Percentiles rank a stretch among this genome's conserved stretches.
These are phyloP conservation scores for Murraya koenigii DNA, from an alignment of 345 rosid genomes.

Conservation along the genomic window DNA sequence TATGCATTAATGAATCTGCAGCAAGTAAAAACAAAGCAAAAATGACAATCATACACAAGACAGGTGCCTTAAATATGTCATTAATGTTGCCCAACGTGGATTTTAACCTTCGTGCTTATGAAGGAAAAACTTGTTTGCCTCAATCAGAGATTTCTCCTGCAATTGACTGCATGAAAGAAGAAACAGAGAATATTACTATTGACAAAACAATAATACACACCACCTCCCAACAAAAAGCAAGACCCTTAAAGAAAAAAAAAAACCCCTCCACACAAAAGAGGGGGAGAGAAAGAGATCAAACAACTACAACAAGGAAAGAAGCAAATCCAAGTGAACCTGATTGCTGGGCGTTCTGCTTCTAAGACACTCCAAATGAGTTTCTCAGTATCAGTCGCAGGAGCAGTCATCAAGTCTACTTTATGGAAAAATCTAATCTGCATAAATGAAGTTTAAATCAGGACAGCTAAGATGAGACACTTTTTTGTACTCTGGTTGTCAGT, in stretches of 20 bases:
- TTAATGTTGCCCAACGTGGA: slow-evolving; percentile 5
- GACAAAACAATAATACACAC: slow-evolving; percentile 7
- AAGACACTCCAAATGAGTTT: slow-evolving; percentile 87
- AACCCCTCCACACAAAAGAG: not conserved
- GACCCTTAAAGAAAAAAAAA: not conserved
- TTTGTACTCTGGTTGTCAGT: not conserved
- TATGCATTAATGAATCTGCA: slow-evolving; percentile 90
- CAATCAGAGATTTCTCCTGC: slow-evolving; percentile 70
- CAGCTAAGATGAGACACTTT: not conserved
- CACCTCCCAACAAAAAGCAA: not conserved
- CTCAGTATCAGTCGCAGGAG: slow-evolving; percentile 67
- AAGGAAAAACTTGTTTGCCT: slow-evolving; percentile 75
- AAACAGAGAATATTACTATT: not conserved
- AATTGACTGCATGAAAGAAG: slow-evolving; percentile 55
- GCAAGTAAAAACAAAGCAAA: slow-evolving; percentile 1
- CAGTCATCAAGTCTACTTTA: slow-evolving; percentile 52
- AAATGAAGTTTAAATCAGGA: slow-evolving; percentile 13
- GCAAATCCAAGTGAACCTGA: slow-evolving; percentile 49
- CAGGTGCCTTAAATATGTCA: not conserved
- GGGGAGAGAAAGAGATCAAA: not conserved
- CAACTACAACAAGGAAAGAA: not conserved
- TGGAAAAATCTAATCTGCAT: slow-evolving; percentile 85
- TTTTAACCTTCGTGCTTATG: slow-evolving; percentile 65
- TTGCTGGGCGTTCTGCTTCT: slow-evolving; percentile 82
- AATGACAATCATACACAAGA: not conserved